Evolutionary conservation across 208 protist species (phyloP), one percentile per base, ranked within the genome.

Genomic region (Leishmania mexicana): DNA sequence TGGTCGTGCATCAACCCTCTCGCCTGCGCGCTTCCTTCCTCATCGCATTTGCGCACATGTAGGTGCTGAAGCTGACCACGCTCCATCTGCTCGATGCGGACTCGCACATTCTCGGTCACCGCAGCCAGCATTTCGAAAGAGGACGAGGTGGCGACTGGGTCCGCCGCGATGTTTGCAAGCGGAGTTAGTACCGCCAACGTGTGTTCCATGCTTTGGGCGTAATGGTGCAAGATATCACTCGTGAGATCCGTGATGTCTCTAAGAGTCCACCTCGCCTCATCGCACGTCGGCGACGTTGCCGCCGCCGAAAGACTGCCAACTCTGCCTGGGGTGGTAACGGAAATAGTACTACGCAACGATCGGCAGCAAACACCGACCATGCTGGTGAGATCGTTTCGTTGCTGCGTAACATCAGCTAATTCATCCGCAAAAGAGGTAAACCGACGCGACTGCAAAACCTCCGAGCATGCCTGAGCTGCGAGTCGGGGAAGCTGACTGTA

Each of bases 51-150:
- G 3, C 35, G 38, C 64, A 21, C 3, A 21, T 28, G 64, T 38
- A 70, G 17, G n/a, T 19, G 10, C 6, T 70, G 64, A 17, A 45
- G 31, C 64, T 70, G 64, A 70, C 64, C 10, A 35, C 28, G 71
- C 71, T 76, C 71, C 70, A 76, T 60, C 42, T 64, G 72, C 79
- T 47, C 6, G 47, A 82, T 47, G 19, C 31, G 71, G 58, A 35
- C 24, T 7, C 47, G 70, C 45, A 60, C 79, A 17, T 15, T 58
- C 3, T 73, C 79, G 1, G 47, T n/a, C 3, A 64, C 15, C 7
- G 21, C 8, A 40, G 58, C 2, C 19, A 65, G 35, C 15, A 31
- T 1, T 21, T 38, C 53, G 62, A 31, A 11, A 42, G 64, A 70
- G 40, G 54, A 58, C 67, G 40, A 17, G 17, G 8, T 1, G 15